phyloP scores from a whole-genome alignment of 2,329 filamentous ascomycete genomes.

The Pseudopithomyces maydicus region DNA sequence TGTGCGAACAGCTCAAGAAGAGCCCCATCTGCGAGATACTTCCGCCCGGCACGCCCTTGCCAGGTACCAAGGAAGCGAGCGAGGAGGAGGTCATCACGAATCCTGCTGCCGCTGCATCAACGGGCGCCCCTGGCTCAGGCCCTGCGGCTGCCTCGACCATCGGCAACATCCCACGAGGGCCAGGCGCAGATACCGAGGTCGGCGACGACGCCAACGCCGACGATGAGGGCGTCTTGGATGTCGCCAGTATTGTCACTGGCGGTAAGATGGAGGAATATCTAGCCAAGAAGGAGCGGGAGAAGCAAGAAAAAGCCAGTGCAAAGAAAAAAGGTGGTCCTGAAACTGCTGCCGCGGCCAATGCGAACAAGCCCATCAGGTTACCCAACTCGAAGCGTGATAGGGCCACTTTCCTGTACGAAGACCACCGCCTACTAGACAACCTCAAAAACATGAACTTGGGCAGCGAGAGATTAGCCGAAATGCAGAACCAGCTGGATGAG shows the following conservation, averaged over 20 bases:
- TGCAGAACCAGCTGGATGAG: slow-evolving; percentile 58
- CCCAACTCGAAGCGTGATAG: slow-evolving; percentile 74
- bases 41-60: slow-evolving; percentile 58
- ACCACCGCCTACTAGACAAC: slow-evolving; percentile 61
- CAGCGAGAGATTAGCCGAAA: slow-evolving; percentile 54
- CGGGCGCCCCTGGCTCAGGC: slow-evolving; percentile 55
- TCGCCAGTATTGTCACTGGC: slow-evolving; percentile 82
- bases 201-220: slow-evolving; percentile 56
- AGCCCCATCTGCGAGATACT: slow-evolving; percentile 68
- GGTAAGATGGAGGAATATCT: slow-evolving; percentile 83
- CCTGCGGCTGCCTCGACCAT: slow-evolving; percentile 49
- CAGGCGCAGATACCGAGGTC: slow-evolving; percentile 60
- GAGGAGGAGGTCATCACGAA: slow-evolving; percentile 50
- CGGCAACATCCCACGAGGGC: slow-evolving; percentile 56
- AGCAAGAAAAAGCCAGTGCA: slow-evolving; percentile 65
- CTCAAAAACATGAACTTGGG: slow-evolving; percentile 57
- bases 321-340: slow-evolving; percentile 60
- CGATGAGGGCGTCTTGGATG: slow-evolving; percentile 78
- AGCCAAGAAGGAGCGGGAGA: slow-evolving; percentile 82
- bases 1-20: slow-evolving; percentile 69
- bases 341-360: slow-evolving; percentile 62
- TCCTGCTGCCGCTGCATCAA: slow-evolving; percentile 62
- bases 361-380: slow-evolving; percentile 63
- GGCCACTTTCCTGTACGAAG: slow-evolving; percentile 76
- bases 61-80: slow-evolving; percentile 52